Conservation (phyloP, 306 rosid species). For the Prunus padus region DNA sequence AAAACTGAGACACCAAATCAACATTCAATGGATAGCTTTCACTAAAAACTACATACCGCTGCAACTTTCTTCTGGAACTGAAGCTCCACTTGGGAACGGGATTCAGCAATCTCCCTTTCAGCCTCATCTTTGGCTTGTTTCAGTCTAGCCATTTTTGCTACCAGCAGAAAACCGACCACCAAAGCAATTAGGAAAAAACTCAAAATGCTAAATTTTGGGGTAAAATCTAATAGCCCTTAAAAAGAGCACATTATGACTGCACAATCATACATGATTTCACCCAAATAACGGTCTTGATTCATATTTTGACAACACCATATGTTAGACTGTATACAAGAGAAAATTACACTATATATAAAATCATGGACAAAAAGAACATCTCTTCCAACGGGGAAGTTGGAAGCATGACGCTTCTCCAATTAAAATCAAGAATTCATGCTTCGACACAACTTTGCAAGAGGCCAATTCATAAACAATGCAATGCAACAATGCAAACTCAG, state of each 20-base stretch:
- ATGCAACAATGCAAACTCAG: background rate
- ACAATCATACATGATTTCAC: background rate
- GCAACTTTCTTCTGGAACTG: constrained; percentile 78
- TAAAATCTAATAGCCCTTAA: background rate
- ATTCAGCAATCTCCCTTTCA: constrained; percentile 70
- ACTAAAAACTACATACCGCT: constrained; percentile 44
- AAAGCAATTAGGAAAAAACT: constrained; percentile 18
- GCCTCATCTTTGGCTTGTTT: constrained; percentile 98
- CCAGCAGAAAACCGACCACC: constrained; percentile 18
- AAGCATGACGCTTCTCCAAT: background rate
- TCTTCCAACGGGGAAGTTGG: background rate
- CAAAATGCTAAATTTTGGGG: background rate
- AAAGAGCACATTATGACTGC: background rate
- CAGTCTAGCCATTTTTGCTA: constrained; percentile 85
- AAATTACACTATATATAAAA: background rate
- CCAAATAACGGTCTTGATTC: background rate
- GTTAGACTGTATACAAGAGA: too few relatives aligned
- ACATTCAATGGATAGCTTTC: background rate
- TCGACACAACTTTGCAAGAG: background rate
- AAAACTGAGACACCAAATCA: background rate
- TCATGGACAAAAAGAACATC: background rate
- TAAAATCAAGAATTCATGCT: constrained; percentile 3
- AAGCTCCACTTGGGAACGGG: constrained; percentile 72
- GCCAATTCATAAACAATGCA: background rate
- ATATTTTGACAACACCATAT: background rate